Conservation (phyloP, 345 rosid genomes). For the Eucalyptus regnans region DNA sequence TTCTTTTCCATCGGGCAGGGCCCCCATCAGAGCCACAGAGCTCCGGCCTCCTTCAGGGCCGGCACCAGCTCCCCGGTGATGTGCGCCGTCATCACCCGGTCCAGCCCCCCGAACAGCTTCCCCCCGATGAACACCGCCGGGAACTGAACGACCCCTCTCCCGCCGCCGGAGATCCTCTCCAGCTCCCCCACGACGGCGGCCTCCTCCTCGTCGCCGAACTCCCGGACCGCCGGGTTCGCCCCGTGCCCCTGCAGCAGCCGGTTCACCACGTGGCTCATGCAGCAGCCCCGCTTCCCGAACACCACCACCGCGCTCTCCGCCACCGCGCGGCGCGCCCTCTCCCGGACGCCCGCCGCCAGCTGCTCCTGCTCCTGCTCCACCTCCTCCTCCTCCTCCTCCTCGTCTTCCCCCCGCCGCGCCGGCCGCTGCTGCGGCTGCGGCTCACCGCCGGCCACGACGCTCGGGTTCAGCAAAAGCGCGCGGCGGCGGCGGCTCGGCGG, state of each 20-base stretch:
- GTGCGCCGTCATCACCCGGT: slow-evolving; percentile 80
- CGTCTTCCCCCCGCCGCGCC: background rate
- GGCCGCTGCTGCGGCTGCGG: background rate
- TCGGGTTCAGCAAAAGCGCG: background rate
- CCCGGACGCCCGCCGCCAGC: background rate
- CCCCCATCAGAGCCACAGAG: slow-evolving; percentile 66
- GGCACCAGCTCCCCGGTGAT: slow-evolving; percentile 76
- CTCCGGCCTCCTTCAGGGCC: slow-evolving; percentile 68
- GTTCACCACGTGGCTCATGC: slow-evolving; percentile 81
- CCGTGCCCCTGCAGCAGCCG: slow-evolving; percentile 60
- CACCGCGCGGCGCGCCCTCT: slow-evolving; percentile 10
- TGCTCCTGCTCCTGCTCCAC: background rate
- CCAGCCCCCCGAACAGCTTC: slow-evolving; percentile 71
- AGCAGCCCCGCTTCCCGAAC: slow-evolving; percentile 61
- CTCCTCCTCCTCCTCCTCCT: background rate
- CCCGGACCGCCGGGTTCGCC: slow-evolving; percentile 57
- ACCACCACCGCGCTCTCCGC: slow-evolving; percentile 73
- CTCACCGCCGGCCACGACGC: background rate
- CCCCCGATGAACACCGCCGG: slow-evolving; percentile 88
- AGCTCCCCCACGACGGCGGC: slow-evolving; percentile 17
- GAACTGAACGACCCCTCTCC: slow-evolving; percentile 27
- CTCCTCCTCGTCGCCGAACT: slow-evolving; percentile 51
- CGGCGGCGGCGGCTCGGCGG: background rate
- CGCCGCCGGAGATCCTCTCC: background rate
- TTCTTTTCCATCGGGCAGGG: background rate